Evolutionary conservation across 202 grass and related monocot species (phyloP).

Genomic region (Panicum hallii): DNA sequence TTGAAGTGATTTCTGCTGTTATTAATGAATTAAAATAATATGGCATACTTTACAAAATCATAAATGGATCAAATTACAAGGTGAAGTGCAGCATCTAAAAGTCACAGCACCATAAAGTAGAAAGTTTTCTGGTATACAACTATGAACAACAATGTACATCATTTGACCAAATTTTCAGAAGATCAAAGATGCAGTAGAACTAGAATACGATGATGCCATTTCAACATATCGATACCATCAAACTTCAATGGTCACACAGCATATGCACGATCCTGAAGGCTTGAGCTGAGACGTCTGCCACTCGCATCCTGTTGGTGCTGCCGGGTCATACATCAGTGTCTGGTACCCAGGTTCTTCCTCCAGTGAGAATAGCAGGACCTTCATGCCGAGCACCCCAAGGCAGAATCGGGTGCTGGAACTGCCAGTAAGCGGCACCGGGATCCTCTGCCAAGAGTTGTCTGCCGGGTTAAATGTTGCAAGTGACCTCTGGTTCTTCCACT

Average conservation of each 20-base stretch:
- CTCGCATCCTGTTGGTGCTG: conserved; percentile 50
- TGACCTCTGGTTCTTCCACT: conserved; percentile 71
- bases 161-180: not conserved
- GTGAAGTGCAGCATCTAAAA: not conserved
- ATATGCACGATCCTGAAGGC: conserved; percentile 58
- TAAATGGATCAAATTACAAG: not conserved
- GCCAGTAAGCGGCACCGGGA: conserved; percentile 57
- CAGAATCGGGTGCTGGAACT: conserved; percentile 57
- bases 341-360: conserved; percentile 54
- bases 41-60: not conserved
- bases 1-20: not conserved
- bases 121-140: not conserved
- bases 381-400: conserved; percentile 58
- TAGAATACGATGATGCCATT: not conserved
- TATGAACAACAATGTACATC: not conserved
- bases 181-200: not conserved
- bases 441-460: conserved; percentile 54
- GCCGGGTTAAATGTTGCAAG: conserved; percentile 52
- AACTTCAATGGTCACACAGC: conserved; percentile 65
- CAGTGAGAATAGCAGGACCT: conserved; percentile 65
- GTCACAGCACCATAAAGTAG: not conserved
- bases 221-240: conserved; percentile 23
- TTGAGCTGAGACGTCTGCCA: conserved; percentile 61
- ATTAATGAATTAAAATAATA: conserved; percentile 10
- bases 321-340: conserved; percentile 66